These are phyloP conservation scores for Cytospora mali DNA, from an alignment of 2,329 filamentous ascomycete species.

Conservation along the genomic window DNA sequence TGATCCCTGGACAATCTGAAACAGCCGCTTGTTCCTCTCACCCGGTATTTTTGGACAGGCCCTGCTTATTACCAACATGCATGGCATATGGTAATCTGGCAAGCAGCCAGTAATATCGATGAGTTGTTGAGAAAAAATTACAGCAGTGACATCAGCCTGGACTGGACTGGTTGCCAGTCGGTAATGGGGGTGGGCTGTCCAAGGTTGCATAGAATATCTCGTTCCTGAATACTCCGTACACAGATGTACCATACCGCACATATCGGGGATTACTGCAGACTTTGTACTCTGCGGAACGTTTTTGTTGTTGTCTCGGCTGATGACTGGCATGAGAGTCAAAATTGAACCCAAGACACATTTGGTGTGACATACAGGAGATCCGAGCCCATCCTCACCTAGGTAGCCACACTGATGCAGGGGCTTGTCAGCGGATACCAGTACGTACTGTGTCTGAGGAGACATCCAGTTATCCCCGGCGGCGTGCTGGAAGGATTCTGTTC, in stretches of 20 bases:
- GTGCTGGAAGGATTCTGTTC: too few species aligned
- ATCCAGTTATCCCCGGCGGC: too few species aligned
- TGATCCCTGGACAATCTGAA: conserved; percentile 18
- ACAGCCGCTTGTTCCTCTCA: conserved; percentile 8
- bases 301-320: conserved; percentile 17
- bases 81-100: conserved; percentile 9
- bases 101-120: conserved; percentile 20
- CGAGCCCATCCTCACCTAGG: neutral
- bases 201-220: conserved; percentile 7
- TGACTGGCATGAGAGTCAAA: conserved; percentile 19
- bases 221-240: neutral
- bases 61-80: neutral
- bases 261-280: conserved; percentile 10
- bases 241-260: neutral
- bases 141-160: conserved; percentile 18
- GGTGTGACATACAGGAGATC: conserved; percentile 9
- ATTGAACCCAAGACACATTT: conserved; percentile 10
- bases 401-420: conserved; percentile 9
- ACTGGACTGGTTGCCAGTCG: neutral
- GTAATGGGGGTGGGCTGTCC: neutral
- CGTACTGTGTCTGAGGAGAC: neutral
- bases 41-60: neutral
- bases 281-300: conserved; percentile 8
- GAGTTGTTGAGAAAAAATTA: conserved; percentile 17
- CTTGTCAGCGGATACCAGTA: conserved; percentile 9